Evolutionary conservation across 2,329 filamentous ascomycete genomes (phyloP).

Genomic region (Botrytis medusae): DNA sequence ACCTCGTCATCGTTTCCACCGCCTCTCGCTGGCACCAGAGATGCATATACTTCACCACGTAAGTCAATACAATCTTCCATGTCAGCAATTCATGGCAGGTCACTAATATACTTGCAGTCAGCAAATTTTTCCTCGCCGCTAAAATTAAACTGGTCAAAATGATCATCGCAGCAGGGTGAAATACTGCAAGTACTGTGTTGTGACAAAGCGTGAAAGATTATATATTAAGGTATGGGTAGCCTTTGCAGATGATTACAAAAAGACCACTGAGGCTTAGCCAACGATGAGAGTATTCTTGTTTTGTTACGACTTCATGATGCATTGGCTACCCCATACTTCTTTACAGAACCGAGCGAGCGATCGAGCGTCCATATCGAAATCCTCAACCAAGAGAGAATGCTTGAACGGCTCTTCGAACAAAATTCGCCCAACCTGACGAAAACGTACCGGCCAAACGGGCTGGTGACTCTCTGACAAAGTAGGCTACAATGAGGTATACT

Average conservation of each 20-base stretch:
- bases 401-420: neutral
- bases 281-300: neutral
- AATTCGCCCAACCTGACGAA: neutral
- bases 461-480: neutral
- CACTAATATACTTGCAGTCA: neutral
- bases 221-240: neutral
- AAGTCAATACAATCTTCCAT: neutral
- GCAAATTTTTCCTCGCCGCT: neutral
- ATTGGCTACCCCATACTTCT: neutral
- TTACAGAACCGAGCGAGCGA: neutral
- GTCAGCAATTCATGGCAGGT: neutral
- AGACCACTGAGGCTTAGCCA: neutral
- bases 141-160: neutral
- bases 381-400: neutral
- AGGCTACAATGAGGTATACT: neutral
- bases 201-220: neutral
- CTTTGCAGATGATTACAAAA: neutral
- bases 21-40: neutral
- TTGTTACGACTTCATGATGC: neutral
- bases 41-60: neutral
- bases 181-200: neutral
- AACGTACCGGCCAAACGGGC: neutral
- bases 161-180: neutral
- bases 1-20: neutral
- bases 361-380: neutral